phyloP scores from a whole-genome alignment of 441 rosid species.

The Omphalea diandra region DNA sequence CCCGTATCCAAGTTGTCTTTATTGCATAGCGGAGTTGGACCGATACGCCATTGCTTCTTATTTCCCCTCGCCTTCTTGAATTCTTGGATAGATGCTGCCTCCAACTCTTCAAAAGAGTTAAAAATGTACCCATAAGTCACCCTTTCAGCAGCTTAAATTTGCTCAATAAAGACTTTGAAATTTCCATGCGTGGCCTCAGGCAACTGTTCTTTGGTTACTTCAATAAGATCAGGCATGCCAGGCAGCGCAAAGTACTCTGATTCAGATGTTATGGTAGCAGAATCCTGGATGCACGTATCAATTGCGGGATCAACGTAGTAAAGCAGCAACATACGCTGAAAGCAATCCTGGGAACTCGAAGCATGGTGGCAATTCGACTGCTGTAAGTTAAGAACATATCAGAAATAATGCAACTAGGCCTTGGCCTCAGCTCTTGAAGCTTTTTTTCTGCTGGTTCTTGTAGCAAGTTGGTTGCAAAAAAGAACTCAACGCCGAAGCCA shows the following conservation, averaged over 20 bases:
- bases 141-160: slow-evolving; percentile 12
- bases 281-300: slow-evolving; percentile 1
- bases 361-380: slow-evolving; percentile 24
- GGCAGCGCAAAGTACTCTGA: slow-evolving; percentile 27
- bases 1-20: slow-evolving; percentile 24
- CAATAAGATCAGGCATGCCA: slow-evolving; percentile 25
- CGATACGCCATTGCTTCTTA: slow-evolving; percentile 37
- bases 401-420: slow-evolving; percentile 38
- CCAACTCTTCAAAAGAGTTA: slow-evolving; percentile 42
- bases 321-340: slow-evolving; percentile 35
- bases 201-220: slow-evolving; percentile 22
- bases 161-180: not conserved
- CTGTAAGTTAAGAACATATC: slow-evolving; percentile 30
- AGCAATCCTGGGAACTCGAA: slow-evolving; percentile 34
- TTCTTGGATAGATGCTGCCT: slow-evolving; percentile 22
- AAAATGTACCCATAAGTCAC: slow-evolving; percentile 30
- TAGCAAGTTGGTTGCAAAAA: slow-evolving; percentile 20
- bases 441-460: slow-evolving; percentile 18
- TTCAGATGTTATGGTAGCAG: slow-evolving; percentile 14
- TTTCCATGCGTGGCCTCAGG: not conserved
- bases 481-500: slow-evolving; percentile 6
- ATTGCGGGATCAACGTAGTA: slow-evolving; percentile 6
- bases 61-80: slow-evolving; percentile 19
- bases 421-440: slow-evolving; percentile 27
- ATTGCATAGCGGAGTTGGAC: slow-evolving; percentile 37